Base-by-base conservation (phyloP, 2,329 filamentous ascomycete species). In the Alternaria triticina region DNA sequence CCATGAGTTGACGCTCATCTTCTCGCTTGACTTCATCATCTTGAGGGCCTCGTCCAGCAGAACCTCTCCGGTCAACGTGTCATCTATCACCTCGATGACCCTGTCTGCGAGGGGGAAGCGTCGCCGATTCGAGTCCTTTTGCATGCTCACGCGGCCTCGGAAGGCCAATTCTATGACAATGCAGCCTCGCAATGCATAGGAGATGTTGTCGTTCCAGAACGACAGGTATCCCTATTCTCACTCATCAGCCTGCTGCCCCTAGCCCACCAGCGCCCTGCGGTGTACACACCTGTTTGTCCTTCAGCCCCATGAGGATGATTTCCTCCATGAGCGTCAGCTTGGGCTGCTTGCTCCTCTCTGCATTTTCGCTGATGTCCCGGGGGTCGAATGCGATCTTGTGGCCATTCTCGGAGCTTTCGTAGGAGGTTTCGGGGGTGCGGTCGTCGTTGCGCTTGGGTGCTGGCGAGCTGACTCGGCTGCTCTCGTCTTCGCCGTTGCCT, bases 131-230 rank as follows among this genome's bases (percentile, higher is more conserved):
- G 94, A 91, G 82, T 98, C 96, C 82, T 96, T 97, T 81, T 98
- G 93, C 96, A 99, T 99, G 87, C 91, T 95, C 82, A 99, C 92
- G 74, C 96, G 92, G 77, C 96, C 96, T 69, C 96, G 88, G 83
- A 99, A 97, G 67, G 96, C 96, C 74, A 99, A 86, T 83, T 99
- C 96, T 82, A 98, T 93, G 72, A 99, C 96, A 80, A 99, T 99
- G 83, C 96, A 99, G 78, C 96, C 96, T 80, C 96, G 90, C 67
- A 99, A 87, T 70, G 96, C 96, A 81, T 99, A 99, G 64, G 94
- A 97, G 77, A 99, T 99, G 84, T 99, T 99, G 83, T 99, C 96
- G 83, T 99, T 99, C 96, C 96, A 99, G 83, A 99, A 99, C 28
- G 95, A 98, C 68, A 99, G 89, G 79, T 99, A 98, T 70, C 96